Evolutionary conservation across 176 grass and related monocot species (phyloP).

Genomic region (Elaeis guineensis): DNA sequence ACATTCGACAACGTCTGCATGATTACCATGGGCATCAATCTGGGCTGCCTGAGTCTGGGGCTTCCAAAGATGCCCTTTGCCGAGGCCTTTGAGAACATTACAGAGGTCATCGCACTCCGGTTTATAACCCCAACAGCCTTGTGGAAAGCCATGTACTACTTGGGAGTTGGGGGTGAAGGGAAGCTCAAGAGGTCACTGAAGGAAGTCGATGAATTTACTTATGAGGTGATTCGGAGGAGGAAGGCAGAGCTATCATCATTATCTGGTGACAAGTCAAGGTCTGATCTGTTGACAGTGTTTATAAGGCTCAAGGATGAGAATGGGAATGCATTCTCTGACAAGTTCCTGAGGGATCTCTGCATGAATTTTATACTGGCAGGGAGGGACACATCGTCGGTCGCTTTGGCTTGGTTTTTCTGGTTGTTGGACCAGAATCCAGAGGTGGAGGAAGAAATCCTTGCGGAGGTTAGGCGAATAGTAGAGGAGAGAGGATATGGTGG

Average conservation of each 20-base stretch:
- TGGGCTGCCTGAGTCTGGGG: not conserved
- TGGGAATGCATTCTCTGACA: not conserved
- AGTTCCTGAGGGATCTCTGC: slow-evolving; percentile 4
- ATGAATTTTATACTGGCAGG: not conserved
- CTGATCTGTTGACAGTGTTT: not conserved
- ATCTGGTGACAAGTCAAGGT: not conserved
- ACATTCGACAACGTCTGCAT: not conserved
- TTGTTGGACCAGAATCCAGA: not conserved
- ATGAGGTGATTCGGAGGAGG: not conserved
- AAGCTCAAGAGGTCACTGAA: not conserved
- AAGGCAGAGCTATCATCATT: not conserved
- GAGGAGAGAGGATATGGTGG: not conserved
- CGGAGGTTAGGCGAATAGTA: not conserved
- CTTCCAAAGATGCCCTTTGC: not conserved
- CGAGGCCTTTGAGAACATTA: not conserved
- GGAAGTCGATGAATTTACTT: not conserved
- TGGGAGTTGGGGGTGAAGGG: not conserved
- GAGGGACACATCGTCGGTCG: not conserved
- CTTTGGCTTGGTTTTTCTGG: slow-evolving; percentile 4
- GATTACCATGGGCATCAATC: not conserved
- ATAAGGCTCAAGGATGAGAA: not conserved
- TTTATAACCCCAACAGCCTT: not conserved
- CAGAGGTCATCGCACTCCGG: not conserved
- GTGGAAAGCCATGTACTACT: not conserved
- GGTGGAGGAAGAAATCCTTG: not conserved